Conservation (phyloP, 345 rosid species). For the Salix purpurea region DNA sequence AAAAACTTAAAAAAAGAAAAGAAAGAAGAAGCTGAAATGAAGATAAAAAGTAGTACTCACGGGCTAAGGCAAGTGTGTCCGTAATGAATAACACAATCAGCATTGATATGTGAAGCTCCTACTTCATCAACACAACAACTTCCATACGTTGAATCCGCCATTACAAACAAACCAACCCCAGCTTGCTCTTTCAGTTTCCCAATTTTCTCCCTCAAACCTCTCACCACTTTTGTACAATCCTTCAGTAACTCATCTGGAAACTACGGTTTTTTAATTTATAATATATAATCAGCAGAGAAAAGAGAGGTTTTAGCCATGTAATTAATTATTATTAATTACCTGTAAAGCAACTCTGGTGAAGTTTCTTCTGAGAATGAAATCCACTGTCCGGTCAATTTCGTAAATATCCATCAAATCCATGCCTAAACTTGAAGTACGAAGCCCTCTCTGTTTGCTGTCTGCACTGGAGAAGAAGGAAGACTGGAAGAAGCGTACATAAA, state of each 20-base stretch:
- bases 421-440: background rate
- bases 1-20: background rate
- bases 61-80: constrained; percentile 96
- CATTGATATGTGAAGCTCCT: constrained; percentile 68
- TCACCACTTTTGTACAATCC: constrained; percentile 57
- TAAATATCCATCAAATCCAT: constrained; percentile 55
- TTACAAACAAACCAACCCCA: constrained; percentile 58
- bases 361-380: constrained; percentile 54
- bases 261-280: constrained; percentile 28
- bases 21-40: background rate
- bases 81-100: constrained; percentile 82
- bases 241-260: constrained; percentile 83
- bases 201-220: constrained; percentile 37
- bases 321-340: constrained; percentile 27
- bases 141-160: constrained; percentile 91
- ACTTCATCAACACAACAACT: constrained; percentile 94
- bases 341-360: constrained; percentile 75
- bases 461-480: background rate
- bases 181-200: constrained; percentile 27
- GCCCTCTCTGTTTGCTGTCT: background rate
- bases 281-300: background rate
- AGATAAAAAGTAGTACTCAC: constrained; percentile 37
- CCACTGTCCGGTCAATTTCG: constrained; percentile 51
- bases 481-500: background rate
- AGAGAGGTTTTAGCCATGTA: background rate